Evolutionary conservation across 768 basidiomycete genomes (phyloP).

Genomic region (Panaeolus papilionaceus): DNA sequence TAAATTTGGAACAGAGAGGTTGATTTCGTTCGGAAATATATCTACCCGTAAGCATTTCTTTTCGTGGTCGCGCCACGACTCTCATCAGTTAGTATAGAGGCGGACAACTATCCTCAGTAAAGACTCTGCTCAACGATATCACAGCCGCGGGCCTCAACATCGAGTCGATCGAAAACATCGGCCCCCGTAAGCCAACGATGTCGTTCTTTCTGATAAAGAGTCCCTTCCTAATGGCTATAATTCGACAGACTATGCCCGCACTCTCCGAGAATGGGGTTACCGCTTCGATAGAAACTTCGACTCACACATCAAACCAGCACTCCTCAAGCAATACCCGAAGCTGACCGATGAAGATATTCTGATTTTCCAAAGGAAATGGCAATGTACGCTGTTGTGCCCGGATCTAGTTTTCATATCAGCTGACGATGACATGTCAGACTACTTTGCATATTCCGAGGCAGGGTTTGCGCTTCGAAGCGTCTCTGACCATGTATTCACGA

Average conservation of each 20-base stretch:
- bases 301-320: slow-evolving; percentile 19
- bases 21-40: slow-evolving; percentile 21
- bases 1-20: slow-evolving; percentile 17
- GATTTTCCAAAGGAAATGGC: slow-evolving; percentile 22
- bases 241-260: slow-evolving; percentile 20
- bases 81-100: slow-evolving; percentile 8
- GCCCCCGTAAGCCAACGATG: slow-evolving; percentile 16
- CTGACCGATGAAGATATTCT: slow-evolving; percentile 15
- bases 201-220: neutral
- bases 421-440: slow-evolving; percentile 10
- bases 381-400: slow-evolving; percentile 9
- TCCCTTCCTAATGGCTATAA: neutral
- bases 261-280: slow-evolving; percentile 20
- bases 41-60: slow-evolving; percentile 20
- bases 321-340: slow-evolving; percentile 20
- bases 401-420: neutral
- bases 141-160: slow-evolving; percentile 19
- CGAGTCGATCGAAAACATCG: slow-evolving; percentile 24
- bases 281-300: slow-evolving; percentile 22
- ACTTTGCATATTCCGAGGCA: slow-evolving; percentile 22
- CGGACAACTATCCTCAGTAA: slow-evolving; percentile 19
- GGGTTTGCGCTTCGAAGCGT: slow-evolving; percentile 23
- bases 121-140: slow-evolving; percentile 19
- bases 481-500: slow-evolving; percentile 20
- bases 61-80: neutral